A percentile compares a stretch with the other conserved stretches of the same genome.
phyloP scores from a whole-genome alignment of 306 rosid genomes.

The Calophaca sinica region DNA sequence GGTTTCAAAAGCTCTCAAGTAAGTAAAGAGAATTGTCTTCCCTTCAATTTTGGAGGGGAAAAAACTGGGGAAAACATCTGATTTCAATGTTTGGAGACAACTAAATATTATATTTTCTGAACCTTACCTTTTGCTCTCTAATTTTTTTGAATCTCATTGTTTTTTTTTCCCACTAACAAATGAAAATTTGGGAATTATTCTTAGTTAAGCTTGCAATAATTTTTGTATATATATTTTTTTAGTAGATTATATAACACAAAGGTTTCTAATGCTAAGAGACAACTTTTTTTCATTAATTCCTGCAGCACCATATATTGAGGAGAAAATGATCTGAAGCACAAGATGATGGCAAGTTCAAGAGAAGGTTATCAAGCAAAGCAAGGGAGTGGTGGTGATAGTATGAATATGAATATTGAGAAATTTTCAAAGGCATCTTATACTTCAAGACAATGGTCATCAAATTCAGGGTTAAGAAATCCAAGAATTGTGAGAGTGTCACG shows the following conservation, averaged over 20 bases:
- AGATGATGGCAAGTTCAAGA: conserved; percentile 57
- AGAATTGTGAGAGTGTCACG: conserved; percentile 90
- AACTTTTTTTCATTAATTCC: background rate
- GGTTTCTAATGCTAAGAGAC: background rate
- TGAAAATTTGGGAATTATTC: conserved; percentile 17
- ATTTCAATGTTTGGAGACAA: conserved; percentile 29
- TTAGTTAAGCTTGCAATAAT: conserved; percentile 7
- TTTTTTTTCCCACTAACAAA: background rate
- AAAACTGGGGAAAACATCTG: background rate
- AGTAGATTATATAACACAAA: background rate
- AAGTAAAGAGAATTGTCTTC: too few species aligned
- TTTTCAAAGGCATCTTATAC: conserved; percentile 49
- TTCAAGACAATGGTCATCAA: conserved; percentile 73
- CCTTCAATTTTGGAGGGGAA: background rate
- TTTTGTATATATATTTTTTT: conserved; percentile 2
- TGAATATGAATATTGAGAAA: background rate
- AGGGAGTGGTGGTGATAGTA: conserved; percentile 41
- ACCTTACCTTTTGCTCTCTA: conserved; percentile 9
- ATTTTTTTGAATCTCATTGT: background rate
- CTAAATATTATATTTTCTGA: conserved; percentile 16
- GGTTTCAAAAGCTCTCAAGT: conserved; percentile 12
- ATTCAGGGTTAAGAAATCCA: conserved; percentile 72
- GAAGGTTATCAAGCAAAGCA: conserved; percentile 61
- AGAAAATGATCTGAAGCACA: conserved; percentile 26
- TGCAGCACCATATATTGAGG: conserved; percentile 17